Evolutionary conservation across 805 yeast species (phyloP).

Genomic region (Danielia oregonensis): DNA sequence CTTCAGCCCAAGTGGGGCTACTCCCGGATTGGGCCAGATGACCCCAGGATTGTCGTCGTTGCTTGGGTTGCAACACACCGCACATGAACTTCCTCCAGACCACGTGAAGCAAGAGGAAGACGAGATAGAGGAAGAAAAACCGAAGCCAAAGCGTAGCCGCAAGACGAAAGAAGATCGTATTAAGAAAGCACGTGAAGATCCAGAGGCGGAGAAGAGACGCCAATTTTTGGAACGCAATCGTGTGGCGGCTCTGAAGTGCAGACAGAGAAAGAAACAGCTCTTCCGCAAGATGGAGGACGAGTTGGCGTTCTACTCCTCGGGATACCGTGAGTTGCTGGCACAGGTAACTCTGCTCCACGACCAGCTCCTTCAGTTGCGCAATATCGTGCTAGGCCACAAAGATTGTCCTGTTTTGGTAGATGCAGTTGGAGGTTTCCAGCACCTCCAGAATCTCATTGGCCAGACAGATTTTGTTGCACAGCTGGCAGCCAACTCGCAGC

Average conservation of each 20-base stretch:
- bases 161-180: not conserved
- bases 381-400: conserved; percentile 47
- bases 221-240: conserved; percentile 85
- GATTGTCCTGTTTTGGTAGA: conserved; percentile 42
- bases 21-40: conserved; percentile 43
- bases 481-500: conserved; percentile 20
- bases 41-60: conserved; percentile 46
- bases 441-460: conserved; percentile 40
- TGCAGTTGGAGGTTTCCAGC: conserved; percentile 46
- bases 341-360: conserved; percentile 59
- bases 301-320: conserved; percentile 62
- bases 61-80: conserved; percentile 22
- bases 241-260: conserved; percentile 92
- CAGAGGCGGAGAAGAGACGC: conserved; percentile 52
- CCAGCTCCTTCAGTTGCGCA: conserved; percentile 49
- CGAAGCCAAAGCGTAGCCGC: not conserved
- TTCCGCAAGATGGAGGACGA: conserved; percentile 80
- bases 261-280: conserved; percentile 90
- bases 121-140: not conserved
- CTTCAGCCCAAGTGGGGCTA: conserved; percentile 31
- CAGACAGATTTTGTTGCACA: conserved; percentile 29
- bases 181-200: not conserved
- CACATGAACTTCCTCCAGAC: not conserved
- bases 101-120: not conserved
- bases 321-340: conserved; percentile 61